Conservation (phyloP, 352 stramenopile species). For the Globisporangium recalcitrans region DNA sequence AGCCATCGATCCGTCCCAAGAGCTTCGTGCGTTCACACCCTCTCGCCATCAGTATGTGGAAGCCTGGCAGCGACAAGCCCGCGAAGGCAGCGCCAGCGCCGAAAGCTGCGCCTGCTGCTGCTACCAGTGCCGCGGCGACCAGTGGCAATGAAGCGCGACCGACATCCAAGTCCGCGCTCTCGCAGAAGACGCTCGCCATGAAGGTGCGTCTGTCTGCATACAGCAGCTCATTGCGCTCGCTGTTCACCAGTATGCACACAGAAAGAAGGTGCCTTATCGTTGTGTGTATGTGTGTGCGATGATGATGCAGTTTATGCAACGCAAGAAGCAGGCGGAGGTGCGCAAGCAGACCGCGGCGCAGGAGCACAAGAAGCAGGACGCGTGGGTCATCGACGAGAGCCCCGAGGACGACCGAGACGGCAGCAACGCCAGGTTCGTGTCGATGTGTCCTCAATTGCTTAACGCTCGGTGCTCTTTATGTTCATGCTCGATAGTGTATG, state of each 20-base stretch:
- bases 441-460: background rate
- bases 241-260: no score
- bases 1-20: conserved; percentile 1
- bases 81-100: background rate
- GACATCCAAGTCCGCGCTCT: conserved; percentile 47
- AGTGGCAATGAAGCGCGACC: conserved; percentile 17
- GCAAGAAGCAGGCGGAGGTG: conserved; percentile 62
- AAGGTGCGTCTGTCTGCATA: no score
- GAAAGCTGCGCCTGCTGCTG: background rate
- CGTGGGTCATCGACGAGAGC: conserved; percentile 31
- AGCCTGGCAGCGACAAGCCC: conserved; percentile 18
- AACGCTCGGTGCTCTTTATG: background rate
- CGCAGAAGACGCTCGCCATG: conserved; percentile 84
- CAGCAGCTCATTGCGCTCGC: no score
- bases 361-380: conserved; percentile 56
- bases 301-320: conserved; percentile 73
- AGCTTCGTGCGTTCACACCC: conserved; percentile 1
- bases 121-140: conserved; percentile 13
- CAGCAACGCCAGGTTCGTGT: conserved; percentile 10
- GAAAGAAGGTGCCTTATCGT: background rate
- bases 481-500: background rate
- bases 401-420: conserved; percentile 28
- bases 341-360: conserved; percentile 46
- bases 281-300: background rate
- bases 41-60: conserved; percentile 16